phyloP scores from a whole-genome alignment of 1,284 basidiomycete species.

The Ustilago shanxiensis region DNA sequence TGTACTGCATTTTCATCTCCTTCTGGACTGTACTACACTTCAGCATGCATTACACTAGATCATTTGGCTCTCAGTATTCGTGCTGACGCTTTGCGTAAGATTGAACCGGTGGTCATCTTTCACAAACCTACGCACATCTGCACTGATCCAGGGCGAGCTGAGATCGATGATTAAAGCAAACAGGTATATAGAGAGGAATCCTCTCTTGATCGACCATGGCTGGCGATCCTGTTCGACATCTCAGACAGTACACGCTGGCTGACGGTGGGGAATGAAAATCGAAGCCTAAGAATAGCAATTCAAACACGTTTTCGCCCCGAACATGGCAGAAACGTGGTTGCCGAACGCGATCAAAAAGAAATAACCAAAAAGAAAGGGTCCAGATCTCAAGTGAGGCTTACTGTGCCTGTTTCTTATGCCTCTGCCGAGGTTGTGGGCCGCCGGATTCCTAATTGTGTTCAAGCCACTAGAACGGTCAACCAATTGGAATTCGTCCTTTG shows the following conservation, averaged over 20 bases:
- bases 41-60: too few species aligned
- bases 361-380: not conserved
- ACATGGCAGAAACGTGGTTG: too few species aligned
- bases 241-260: too few species aligned
- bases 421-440: not conserved
- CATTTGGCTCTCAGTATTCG: too few species aligned
- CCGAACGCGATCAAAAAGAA: not conserved
- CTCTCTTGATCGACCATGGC: not conserved
- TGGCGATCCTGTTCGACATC: not conserved
- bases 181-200: not conserved
- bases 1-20: too few species aligned
- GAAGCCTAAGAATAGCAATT: constrained; percentile 4
- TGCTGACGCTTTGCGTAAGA: not conserved
- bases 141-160: too few species aligned
- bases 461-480: not conserved
- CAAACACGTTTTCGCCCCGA: too few species aligned
- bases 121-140: not conserved
- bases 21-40: too few species aligned
- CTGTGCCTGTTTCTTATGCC: not conserved
- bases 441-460: not conserved
- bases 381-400: not conserved
- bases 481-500: not conserved
- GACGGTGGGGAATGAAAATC: not conserved
- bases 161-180: too few species aligned
- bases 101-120: not conserved